Base-by-base conservation (phyloP, 2,329 filamentous ascomycete species). In the Aspergillus brasiliensis region DNA sequence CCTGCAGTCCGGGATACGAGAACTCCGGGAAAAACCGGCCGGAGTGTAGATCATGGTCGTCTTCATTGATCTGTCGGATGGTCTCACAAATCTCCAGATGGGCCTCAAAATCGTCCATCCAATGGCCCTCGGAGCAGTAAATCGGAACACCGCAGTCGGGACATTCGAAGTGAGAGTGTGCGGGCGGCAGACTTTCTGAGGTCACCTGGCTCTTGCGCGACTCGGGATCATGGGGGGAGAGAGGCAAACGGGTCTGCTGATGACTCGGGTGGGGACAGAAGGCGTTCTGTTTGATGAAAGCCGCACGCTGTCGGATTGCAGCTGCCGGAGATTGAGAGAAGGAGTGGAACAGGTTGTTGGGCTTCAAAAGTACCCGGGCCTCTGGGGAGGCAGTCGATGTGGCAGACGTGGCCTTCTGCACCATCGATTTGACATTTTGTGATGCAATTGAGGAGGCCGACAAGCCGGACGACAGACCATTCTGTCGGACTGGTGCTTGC, bases 11-110 rank as follows among this genome's bases (percentile, higher is more conserved):
- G 0, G 95, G 92, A 72, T 97, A 96, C 62, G 93, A 88, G 71
- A 96, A 98, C 76, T 99, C 96, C 13, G 91, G 89, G 77, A 99
- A 99, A 76, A 92, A 90, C 27, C 95, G 86, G 3, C 95, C 95
- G 17, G 92, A 97, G 53, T 90, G 84, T 66, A 99, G 79, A 75
- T 99, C 95, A 73, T 99, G 96, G 68, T 99, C 95, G 72, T 99
- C 95, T 79, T 99, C 95, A 68, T 99, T 99, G 78, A 97, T 94
- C 78, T 98, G 90, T 65, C 90, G 84, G 58, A 99, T 80, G 0
- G 91, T 91, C 71, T 99, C 94, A 76, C 95, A 99, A 37, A 99
- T 88, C 72, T 97, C 86, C 62, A 99, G 77, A 76, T 99, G 95
- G 17, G 88, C 85, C 77, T 98, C 94, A 72, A 97, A 99, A 75